A percentile compares a stretch with the other conserved stretches of the same genome.
These are phyloP conservation scores for Arabis hirsuta DNA, from an alignment of 345 rosid species.

Conservation along the genomic window DNA sequence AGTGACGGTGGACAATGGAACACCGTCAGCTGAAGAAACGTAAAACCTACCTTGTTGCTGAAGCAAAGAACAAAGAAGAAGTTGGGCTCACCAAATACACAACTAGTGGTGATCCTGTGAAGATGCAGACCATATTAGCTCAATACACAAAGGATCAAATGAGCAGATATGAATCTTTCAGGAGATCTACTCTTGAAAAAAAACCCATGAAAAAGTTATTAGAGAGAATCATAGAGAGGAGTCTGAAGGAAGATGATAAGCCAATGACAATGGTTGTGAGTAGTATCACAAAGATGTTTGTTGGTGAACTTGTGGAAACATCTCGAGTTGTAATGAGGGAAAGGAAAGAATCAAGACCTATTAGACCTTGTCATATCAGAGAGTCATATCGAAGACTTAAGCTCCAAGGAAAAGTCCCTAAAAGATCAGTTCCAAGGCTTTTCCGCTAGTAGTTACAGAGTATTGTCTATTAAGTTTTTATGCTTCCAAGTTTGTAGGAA, in stretches of 20 bases:
- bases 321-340: slow-evolving; percentile 81
- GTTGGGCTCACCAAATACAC: slow-evolving; percentile 79
- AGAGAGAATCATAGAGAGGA: neutral
- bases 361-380: slow-evolving; percentile 86
- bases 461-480: too few relatives aligned
- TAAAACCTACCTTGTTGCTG: slow-evolving; percentile 26
- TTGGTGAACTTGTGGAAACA: slow-evolving; percentile 89
- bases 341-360: slow-evolving; percentile 83
- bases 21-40: slow-evolving; percentile 27
- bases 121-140: slow-evolving; percentile 56
- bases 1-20: slow-evolving; percentile 20
- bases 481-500: too few relatives aligned
- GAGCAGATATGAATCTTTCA: slow-evolving; percentile 84
- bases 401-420: slow-evolving; percentile 83
- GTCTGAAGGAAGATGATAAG: neutral
- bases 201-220: slow-evolving; percentile 68
- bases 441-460: slow-evolving; percentile 43
- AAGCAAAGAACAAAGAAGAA: slow-evolving; percentile 60
- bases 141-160: slow-evolving; percentile 77
- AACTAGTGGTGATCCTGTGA: slow-evolving; percentile 71
- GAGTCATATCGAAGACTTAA: slow-evolving; percentile 83
- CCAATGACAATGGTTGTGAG: slow-evolving; percentile 68
- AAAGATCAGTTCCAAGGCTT: slow-evolving; percentile 75
- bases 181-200: slow-evolving; percentile 89
- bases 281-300: slow-evolving; percentile 94